phyloP scores from a whole-genome alignment of 495 filamentous ascomycete genomes.

The Aspergillus carlsbadensis region DNA sequence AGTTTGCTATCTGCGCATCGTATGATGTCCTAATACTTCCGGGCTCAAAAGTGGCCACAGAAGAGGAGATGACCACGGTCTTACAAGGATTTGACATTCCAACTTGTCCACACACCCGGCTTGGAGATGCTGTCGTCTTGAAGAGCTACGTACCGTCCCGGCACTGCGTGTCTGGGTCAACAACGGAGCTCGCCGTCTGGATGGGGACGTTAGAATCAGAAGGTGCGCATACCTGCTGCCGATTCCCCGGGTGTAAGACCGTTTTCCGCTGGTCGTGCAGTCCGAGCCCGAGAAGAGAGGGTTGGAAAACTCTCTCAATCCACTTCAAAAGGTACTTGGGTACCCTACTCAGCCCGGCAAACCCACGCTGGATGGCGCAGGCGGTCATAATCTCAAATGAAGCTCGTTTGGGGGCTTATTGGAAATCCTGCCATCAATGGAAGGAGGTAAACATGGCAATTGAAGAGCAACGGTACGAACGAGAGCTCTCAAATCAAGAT shows the following conservation, averaged over 20 bases:
- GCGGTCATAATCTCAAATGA: neutral
- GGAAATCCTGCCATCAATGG: conserved; percentile 2
- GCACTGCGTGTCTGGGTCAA: neutral
- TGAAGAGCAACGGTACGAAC: conserved; percentile 6
- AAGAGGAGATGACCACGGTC: neutral
- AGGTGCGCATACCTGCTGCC: neutral
- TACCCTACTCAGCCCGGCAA: neutral
- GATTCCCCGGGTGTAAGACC: conserved; percentile 10
- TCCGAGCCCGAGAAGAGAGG: neutral
- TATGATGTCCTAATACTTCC: neutral
- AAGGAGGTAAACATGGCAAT: conserved; percentile 9
- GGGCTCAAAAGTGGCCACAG: neutral
- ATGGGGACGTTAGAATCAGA: neutral
- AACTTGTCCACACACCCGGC: conserved; percentile 6
- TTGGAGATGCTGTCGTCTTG: neutral
- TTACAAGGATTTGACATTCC: conserved; percentile 4
- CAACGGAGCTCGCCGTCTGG: neutral
- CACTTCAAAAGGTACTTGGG: conserved; percentile 1
- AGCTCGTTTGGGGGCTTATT: neutral
- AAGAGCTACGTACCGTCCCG: neutral
- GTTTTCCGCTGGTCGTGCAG: conserved; percentile 3
- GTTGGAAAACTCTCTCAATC: conserved; percentile 4
- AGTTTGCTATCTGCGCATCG: neutral
- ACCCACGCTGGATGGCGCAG: conserved; percentile 6
- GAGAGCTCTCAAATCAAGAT: neutral